Base-by-base conservation (phyloP, 257 asterid genomes). In the Lycium ferocissimum region DNA sequence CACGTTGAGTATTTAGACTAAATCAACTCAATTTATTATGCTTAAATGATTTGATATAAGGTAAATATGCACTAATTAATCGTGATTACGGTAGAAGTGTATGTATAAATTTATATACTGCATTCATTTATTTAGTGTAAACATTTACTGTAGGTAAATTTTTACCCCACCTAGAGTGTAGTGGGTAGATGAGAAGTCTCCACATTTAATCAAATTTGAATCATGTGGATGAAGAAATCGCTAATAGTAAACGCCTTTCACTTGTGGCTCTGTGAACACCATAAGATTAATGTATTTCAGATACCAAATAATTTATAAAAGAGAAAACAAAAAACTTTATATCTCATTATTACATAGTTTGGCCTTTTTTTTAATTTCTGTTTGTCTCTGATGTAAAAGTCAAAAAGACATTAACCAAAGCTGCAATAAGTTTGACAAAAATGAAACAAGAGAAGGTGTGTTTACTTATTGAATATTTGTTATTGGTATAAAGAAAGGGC, bases 351-450 rank as follows among this genome's bases (percentile, higher is more conserved):
- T 40, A 6, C 6, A 40, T 40, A 40, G 6, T 40, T 40, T 40
- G 45, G 45, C 9, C 26, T 26, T 22, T 7, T 63, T 10, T 12
- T 12, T 26, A 26, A 26, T 26, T 26, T 26, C 33, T 26, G 33
- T 53, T 11, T 53, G 3, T 63, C 26, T 9, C 26, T 1, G 81
- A 51, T 51, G 14, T 7, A n/a, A n/a, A 76, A 76, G 61, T 81
- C 72, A 71, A 63, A 37, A 62, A 49, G 80, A n/a, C 58, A 35
- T 33, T 63, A 84, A 76, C 86, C 79, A 62, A 37, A 20, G 47
- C 38, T 38, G 67, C 72, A 53, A 22, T 67, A 59, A 35, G 61
- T 57, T 85, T 80, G 87, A 80, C 85, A 62, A 54, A 22, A 80
- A 3, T 22, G 47, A 45, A 83, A 65, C 3, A 20, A 79, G 40